Conservation (phyloP, 306 rosid genomes). For the Cercis canadensis region DNA sequence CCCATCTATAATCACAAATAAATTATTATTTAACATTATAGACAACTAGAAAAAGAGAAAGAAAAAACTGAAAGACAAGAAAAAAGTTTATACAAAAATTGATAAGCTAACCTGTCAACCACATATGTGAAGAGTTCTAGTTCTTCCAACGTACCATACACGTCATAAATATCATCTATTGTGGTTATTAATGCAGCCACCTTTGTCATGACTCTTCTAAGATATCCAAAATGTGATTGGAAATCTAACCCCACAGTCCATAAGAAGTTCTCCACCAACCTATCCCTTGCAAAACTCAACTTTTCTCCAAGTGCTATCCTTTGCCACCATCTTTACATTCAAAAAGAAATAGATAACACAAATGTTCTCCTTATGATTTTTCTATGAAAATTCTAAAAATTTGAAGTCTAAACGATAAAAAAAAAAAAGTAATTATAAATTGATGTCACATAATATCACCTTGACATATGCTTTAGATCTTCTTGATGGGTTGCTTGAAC, state of each 20-base stretch:
- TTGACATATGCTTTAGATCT: constrained; percentile 20
- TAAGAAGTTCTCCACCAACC: constrained; percentile 7
- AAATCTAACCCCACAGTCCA: constrained; percentile 8
- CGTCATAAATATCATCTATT: too few relatives aligned
- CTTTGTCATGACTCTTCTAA: not conserved
- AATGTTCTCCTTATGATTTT: too few relatives aligned
- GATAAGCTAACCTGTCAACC: constrained; percentile 19
- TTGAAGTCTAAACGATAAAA: too few relatives aligned
- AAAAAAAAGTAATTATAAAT: too few relatives aligned
- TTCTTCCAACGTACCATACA: constrained; percentile 15
- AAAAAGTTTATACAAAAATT: too few relatives aligned
- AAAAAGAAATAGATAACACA: too few relatives aligned
- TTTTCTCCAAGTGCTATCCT: not conserved
- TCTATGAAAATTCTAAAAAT: too few relatives aligned
- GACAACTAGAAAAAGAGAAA: not conserved
- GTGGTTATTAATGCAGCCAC: not conserved
- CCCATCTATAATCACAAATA: constrained; percentile 18
- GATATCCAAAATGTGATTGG: constrained; percentile 1
- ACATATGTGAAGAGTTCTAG: constrained; percentile 11
- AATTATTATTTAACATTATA: not conserved
- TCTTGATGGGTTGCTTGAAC: constrained; percentile 24
- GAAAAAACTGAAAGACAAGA: not conserved
- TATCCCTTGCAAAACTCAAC: constrained; percentile 19
- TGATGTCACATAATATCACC: too few relatives aligned
- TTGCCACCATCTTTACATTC: constrained; percentile 21